Conservation (phyloP, 176 grass and related monocot species). For the Triticum monococcum region DNA sequence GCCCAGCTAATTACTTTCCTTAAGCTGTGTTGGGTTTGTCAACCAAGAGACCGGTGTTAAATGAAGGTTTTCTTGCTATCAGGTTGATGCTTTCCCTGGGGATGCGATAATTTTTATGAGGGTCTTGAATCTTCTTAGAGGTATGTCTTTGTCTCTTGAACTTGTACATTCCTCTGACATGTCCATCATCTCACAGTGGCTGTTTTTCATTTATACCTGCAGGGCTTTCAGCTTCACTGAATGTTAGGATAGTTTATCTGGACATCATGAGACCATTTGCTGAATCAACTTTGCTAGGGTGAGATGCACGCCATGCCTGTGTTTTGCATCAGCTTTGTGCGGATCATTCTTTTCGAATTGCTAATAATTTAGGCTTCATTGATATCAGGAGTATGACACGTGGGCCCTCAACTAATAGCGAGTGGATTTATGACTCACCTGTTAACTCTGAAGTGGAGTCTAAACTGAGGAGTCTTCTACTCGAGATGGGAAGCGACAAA, state of each 20-base stretch:
- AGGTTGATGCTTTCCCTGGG: conserved; percentile 97
- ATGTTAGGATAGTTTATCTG: conserved; percentile 86
- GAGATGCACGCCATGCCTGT: conserved; percentile 31
- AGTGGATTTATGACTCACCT: conserved; percentile 90
- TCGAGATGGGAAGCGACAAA: conserved; percentile 83
- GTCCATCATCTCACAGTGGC: conserved; percentile 1
- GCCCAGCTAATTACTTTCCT: background rate
- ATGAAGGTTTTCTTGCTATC: conserved; percentile 20
- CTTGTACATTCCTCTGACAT: conserved; percentile 14
- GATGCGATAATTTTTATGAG: conserved; percentile 96
- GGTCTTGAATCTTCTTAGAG: conserved; percentile 99
- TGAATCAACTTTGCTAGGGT: conserved; percentile 87
- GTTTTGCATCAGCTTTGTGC: conserved; percentile 14
- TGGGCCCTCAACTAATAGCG: conserved; percentile 31
- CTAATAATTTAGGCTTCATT: conserved; percentile 30
- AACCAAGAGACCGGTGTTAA: conserved; percentile 1
- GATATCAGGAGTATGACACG: conserved; percentile 49
- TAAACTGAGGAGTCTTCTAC: conserved; percentile 68
- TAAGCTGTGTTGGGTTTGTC: background rate
- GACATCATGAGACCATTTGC: conserved; percentile 99
- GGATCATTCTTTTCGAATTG: conserved; percentile 14
- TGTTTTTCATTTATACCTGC: conserved; percentile 10
- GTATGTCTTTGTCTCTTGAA: conserved; percentile 42
- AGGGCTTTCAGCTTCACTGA: conserved; percentile 89
- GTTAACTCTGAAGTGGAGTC: conserved; percentile 82